Base-by-base conservation (phyloP, 2,329 filamentous ascomycete genomes). In the Cladophialophora chaetospira region DNA sequence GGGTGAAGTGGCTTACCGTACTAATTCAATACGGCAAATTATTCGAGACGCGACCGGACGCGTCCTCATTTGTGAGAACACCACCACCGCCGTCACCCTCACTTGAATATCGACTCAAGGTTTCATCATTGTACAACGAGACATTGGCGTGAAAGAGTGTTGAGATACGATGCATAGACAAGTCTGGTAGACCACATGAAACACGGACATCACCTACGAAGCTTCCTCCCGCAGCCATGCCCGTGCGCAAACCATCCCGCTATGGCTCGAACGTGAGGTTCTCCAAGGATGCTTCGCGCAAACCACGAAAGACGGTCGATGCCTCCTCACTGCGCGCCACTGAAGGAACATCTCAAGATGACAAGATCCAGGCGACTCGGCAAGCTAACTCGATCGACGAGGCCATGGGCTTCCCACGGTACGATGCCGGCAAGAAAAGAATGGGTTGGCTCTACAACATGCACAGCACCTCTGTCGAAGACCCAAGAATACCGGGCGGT, bases 391-490 rank as follows among this genome's bases (percentile, higher is more conserved):
- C 81, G 68, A 97, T 99, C 70, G 95, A 99, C 77, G 94, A 97
- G 77, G 82, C 83, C 61, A 94, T 97, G 86, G 95, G 94, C 51
- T 99, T 99, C 72, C 82, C 87, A 29, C 88, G 93, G 48, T 97
- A 92, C 71, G 95, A 99, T 63, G 87, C 89, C 28, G 94, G 91
- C 45, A 85, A 88, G 70, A 91, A 88, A 75, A 88, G 86, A 70
- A 83, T 88, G 47, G 92, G 95, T 63, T 99, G 94, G 94, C 83
- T 99, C 3, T 90, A 93, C 66, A 99, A 97, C 70, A 89, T 97
- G 77, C 90, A 96, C 71, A 86, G 91, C 35, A 97, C 94, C 0
- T 85, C 86, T 10, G 81, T 99, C 43, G 78, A 96, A 72, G 93
- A 97, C 70, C 83, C 92, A 13, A 89, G 90, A 65, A 82, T 89